A percentile compares a stretch with the other conserved stretches of the same genome.
phyloP scores from a whole-genome alignment of 1,139 yeast species.

The Saccharomyces hybrid region DNA sequence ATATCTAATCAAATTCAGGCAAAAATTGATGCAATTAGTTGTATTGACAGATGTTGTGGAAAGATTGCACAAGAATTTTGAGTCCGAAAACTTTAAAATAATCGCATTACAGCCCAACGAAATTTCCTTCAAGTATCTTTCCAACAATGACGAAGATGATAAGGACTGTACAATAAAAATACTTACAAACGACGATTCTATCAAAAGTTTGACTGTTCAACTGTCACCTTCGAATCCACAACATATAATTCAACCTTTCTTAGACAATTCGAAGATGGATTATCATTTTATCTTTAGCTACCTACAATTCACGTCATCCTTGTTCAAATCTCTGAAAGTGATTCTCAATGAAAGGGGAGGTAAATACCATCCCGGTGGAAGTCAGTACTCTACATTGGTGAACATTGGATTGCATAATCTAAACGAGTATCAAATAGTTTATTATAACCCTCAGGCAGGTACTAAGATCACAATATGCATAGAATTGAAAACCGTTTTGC shows the following conservation, averaged over 20 bases:
- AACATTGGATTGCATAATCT: constrained; percentile 26
- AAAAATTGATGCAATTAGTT: constrained; percentile 30
- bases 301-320: constrained; percentile 30
- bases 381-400: constrained; percentile 13
- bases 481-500: constrained; percentile 25
- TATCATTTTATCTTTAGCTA: constrained; percentile 32
- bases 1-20: constrained; percentile 26
- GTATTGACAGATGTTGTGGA: constrained; percentile 31
- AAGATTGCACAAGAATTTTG: constrained; percentile 28
- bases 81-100: constrained; percentile 28
- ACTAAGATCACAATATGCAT: constrained; percentile 25
- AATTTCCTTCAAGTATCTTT: constrained; percentile 30
- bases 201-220: constrained; percentile 26
- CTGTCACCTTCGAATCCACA: constrained; percentile 31
- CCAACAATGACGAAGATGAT: constrained; percentile 15
- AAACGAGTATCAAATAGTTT: constrained; percentile 26
- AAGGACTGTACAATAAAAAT: constrained; percentile 31
- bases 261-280: constrained; percentile 24
- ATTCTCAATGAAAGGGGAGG: constrained; percentile 14
- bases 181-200: constrained; percentile 23
- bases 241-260: constrained; percentile 28
- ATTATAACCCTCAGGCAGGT: constrained; percentile 21
- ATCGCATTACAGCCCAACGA: constrained; percentile 30
- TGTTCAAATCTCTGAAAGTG: constrained; percentile 23
- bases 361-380: constrained; percentile 2